Base-by-base conservation (phyloP, 495 filamentous ascomycete genomes). In the Aspergillus coremiiformis region DNA sequence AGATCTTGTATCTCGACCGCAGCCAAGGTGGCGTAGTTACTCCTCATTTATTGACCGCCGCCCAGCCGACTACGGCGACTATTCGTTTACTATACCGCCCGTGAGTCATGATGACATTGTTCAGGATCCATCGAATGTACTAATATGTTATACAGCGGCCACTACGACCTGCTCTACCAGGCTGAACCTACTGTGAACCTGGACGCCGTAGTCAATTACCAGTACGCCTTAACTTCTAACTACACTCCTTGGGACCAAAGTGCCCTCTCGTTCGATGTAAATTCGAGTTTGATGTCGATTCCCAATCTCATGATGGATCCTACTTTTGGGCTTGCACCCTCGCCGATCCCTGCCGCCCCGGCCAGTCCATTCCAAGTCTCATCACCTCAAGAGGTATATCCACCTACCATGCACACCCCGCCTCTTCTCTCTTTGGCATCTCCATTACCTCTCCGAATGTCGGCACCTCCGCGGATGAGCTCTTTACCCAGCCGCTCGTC, bases 151-250 rank as follows among this genome's bases (percentile, higher is more conserved):
- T 15, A 23, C 49, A 87, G 84, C 32, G 90, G 89, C 47, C 93
- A 98, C 67, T 98, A 98, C 64, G 93, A 98, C 68, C 81, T 98
- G 47, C 76, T 97, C 15, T 98, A 98, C 73, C 87, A 81, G 58
- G 59, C 64, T 32, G 78, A 82, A 56, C 72, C 82, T 45, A 63
- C 80, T 37, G 59, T 74, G 26, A 70, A 78, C 45, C 69, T 76
- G 59, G 66, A 73, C 51, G 73, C 77, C 20, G 58, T 71, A 44
- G 71, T 73, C 53, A 73, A 71, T 58, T 64, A 63, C 53, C 69
- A 70, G 58, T 72, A 68, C 54, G 71, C 57, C 49, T 68, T 74
- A 66, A 68, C 72, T 46, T 67, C 71, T 49, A 66, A 72, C 57
- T 74, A 68, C 60, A 49, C 59, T 33, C 59, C 66, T 23, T 75